Evolutionary conservation across 2,329 filamentous ascomycete genomes (phyloP), one percentile per base, ranked within the genome.

Genomic region (Blastomyces gilchristii): DNA sequence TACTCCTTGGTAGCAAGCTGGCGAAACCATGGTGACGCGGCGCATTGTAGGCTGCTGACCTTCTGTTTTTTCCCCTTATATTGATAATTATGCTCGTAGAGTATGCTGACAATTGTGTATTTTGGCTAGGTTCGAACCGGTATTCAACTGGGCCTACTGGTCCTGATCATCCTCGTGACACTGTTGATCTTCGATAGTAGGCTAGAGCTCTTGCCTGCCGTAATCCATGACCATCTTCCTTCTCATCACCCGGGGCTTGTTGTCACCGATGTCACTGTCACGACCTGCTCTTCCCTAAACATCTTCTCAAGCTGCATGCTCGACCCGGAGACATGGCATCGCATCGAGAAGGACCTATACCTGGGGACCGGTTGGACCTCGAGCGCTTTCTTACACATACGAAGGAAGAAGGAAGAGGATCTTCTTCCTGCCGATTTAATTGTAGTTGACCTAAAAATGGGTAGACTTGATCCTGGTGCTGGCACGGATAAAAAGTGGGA

Each of bases 341-440:
- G 89, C 58, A 80, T 97, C 66, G 89, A 96, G 67, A 97, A 96
- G 77, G 91, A 97, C 72, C 82, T 97, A 0, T 94, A 91, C 72
- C 83, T 97, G 22, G 85, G 85, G 65, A 84, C 83, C 64, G 83
- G 86, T 60, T 90, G 90, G 85, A 81, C 89, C 53, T 84, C 85
- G 37, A 89, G 83, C 71, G 91, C 90, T 41, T 97, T 90, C 74
- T 75, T 97, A 34, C 88, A 92, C 72, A 84, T 96, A 65, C 85
- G 89, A 75, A 84, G 90, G 67, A 94, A 92, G 80, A 87, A 87
- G 69, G 91, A 96, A 78, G 89, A 93, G 73, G 90, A 96, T 65
- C 82, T 96, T 54, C 81, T 80, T 2, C 77, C 84, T 0, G 82
- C 86, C 0, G 91, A 96, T 71, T 87, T 84, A 73, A 87, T 97